Evolutionary conservation across 305 asterid genomes (phyloP).

Genomic region (Solanum chacoense): DNA sequence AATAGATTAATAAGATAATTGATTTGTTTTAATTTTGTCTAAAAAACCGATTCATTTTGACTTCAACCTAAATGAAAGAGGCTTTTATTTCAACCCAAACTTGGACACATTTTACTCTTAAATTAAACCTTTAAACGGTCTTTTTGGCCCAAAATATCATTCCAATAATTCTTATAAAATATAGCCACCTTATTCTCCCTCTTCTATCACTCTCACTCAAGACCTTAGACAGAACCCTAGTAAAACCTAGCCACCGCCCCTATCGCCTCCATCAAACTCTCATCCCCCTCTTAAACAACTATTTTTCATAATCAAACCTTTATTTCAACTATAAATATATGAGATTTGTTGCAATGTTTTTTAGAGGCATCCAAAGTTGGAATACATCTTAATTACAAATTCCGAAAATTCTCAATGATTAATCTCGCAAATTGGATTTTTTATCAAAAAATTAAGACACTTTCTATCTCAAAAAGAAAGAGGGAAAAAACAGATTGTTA

Average conservation of each 20-base stretch:
- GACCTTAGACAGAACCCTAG: neutral
- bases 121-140: neutral
- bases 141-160: neutral
- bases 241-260: neutral
- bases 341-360: neutral
- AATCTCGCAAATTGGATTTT: neutral
- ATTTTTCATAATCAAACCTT: neutral
- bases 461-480: neutral
- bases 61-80: neutral
- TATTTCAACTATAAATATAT: neutral
- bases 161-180: neutral
- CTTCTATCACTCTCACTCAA: neutral
- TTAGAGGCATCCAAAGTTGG: neutral
- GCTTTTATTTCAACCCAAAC: neutral
- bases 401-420: neutral
- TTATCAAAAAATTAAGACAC: neutral
- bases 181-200: neutral
- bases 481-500: neutral
- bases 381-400: neutral
- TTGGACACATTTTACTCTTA: neutral
- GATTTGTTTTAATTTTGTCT: neutral
- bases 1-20: neutral
- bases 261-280: neutral
- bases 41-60: neutral
- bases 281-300: neutral